Conservation (phyloP, 148 eudicot genomes). For the Simmondsia chinensis region DNA sequence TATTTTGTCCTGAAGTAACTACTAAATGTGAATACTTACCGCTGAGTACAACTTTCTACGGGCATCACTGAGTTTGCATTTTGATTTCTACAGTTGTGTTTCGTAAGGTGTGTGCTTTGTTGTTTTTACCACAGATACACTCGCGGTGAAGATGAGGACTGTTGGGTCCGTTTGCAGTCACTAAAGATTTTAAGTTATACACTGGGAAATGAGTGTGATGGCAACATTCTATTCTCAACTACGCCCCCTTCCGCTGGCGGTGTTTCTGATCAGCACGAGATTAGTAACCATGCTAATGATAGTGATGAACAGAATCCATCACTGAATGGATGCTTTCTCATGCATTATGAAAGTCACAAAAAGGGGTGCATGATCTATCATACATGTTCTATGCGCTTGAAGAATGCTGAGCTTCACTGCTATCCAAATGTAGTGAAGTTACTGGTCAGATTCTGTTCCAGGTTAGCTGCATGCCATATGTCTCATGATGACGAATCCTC, state of each 20-base stretch:
- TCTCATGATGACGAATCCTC: constrained; percentile 23
- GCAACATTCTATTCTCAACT: constrained; percentile 39
- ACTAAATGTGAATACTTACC: no score
- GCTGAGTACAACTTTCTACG: no score
- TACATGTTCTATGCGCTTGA: constrained; percentile 24
- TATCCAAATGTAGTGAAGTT: constrained; percentile 54
- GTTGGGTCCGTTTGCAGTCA: constrained; percentile 31
- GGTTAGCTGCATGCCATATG: constrained; percentile 17
- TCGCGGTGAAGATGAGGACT: constrained; percentile 23
- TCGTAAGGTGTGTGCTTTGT: not conserved
- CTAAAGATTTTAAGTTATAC: constrained; percentile 30
- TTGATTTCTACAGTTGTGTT: not conserved
- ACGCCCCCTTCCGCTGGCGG: constrained; percentile 9
- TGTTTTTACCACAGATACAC: constrained; percentile 32
- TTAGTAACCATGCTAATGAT: constrained; percentile 10
- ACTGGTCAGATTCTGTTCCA: constrained; percentile 42
- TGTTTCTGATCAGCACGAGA: constrained; percentile 10
- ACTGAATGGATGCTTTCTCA: constrained; percentile 32
- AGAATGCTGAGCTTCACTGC: constrained; percentile 59
- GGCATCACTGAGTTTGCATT: not conserved
- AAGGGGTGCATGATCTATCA: constrained; percentile 14
- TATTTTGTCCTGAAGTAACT: no score
- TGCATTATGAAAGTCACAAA: constrained; percentile 33
- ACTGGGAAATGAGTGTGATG: constrained; percentile 15
- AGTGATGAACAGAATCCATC: constrained; percentile 8